Base-by-base conservation (phyloP, 2,329 filamentous ascomycete genomes). In the Allantophomopsis cytisporea region DNA sequence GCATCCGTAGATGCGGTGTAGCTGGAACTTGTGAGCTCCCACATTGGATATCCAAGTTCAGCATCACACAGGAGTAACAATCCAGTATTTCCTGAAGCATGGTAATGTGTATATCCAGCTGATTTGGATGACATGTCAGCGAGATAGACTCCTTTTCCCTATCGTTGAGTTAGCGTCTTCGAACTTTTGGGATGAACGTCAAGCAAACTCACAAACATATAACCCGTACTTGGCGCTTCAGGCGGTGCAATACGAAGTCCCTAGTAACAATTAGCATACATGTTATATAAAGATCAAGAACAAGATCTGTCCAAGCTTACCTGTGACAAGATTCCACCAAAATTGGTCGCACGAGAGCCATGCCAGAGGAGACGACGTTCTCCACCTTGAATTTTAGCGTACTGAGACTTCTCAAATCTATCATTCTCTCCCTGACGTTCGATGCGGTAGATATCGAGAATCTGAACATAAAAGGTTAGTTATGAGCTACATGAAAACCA, bases 171-270 rank as follows among this genome's bases (percentile, higher is more conserved):
- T 12, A 28, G 23, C 23, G 10, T 28, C 7, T 28, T 20, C 7
- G 18, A 20, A 4, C 18, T 7, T 20, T 20, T 20, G 3, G 10
- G 3, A 28, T 28, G 7, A 3, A 10, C 11, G 3, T 5, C 8
- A 8, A 3, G 23, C 23, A 10, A 28, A 10, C 23, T 28, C 10
- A 28, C 86, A 48, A 93, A 94, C 82, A 89, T 89, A 63, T 89
- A 87, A 1, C 84, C 84, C 4, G 68, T 72, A 0, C 77, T 77
- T 0, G 85, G 87, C 0, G 86, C 86, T 57, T 93, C 80, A 0
- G 81, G 80, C 0, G 87, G 87, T 6, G 87, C 87, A 47, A 94
- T 94, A n/a, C 85, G 81, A 6, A 94, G 71, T 47, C 87, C 87
- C 58, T 94, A 84, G 41, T 77, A 28, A 28, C 11, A 28, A 28